Evolutionary conservation across 177 flowering plant species (phyloP).

Genomic region (Tripterygium wilfordii): DNA sequence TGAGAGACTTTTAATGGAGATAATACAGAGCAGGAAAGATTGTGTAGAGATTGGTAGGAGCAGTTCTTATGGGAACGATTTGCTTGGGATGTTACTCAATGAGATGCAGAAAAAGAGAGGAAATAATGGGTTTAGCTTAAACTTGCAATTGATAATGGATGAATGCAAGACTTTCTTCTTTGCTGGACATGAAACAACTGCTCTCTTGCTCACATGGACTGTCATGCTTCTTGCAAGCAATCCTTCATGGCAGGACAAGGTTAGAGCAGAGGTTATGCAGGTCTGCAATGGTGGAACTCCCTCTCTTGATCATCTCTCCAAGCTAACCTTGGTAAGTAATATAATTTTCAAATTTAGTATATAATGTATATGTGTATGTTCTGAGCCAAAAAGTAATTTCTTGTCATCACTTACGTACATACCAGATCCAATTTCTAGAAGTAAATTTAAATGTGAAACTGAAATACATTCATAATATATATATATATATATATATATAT

Average conservation of each 20-base stretch:
- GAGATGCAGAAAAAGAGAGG: constrained; percentile 61
- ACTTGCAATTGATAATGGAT: constrained; percentile 77
- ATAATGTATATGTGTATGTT: too few species aligned
- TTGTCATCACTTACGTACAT: too few species aligned
- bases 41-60: constrained; percentile 73
- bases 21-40: constrained; percentile 72
- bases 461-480: too few species aligned
- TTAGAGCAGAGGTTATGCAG: constrained; percentile 53
- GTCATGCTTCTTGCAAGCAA: constrained; percentile 87
- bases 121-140: constrained; percentile 36
- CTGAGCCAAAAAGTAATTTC: too few species aligned
- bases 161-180: constrained; percentile 98
- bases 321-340: constrained; percentile 62
- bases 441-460: too few species aligned
- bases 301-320: constrained; percentile 68
- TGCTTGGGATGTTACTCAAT: constrained; percentile 70
- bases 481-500: too few species aligned
- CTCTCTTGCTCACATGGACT: constrained; percentile 93
- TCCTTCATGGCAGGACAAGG: constrained; percentile 84
- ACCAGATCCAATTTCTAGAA: too few species aligned
- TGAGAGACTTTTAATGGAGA: constrained; percentile 79
- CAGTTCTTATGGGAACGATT: constrained; percentile 69
- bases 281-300: constrained; percentile 61
- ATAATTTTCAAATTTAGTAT: background rate
- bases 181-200: constrained; percentile 94